Conservation (phyloP, 805 yeast genomes). For the Saturnispora besseyi region DNA sequence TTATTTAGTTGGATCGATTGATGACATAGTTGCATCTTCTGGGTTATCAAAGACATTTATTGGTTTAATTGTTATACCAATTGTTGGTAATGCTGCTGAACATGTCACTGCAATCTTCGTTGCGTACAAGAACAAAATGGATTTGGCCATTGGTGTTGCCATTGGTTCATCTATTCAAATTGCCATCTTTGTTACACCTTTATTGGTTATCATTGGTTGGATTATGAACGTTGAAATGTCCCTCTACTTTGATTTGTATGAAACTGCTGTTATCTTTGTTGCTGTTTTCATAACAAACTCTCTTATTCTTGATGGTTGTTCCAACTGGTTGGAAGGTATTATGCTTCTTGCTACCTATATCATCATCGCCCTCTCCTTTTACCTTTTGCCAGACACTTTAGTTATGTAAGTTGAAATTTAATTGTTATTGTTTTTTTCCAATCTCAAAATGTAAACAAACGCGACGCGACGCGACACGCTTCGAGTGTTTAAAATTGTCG, state of each 20-base stretch:
- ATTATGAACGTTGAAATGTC: constrained; percentile 83
- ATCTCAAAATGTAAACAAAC: neutral
- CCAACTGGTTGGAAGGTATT: constrained; percentile 95
- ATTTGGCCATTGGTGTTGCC: constrained; percentile 93
- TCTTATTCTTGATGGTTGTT: constrained; percentile 85
- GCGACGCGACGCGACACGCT: neutral
- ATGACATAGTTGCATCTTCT: constrained; percentile 71
- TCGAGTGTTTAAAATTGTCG: neutral
- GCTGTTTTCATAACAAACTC: constrained; percentile 84
- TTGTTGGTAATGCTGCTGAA: constrained; percentile 98
- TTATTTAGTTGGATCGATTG: constrained; percentile 87
- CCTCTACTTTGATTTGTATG: constrained; percentile 83
- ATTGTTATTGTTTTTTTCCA: neutral
- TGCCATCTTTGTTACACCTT: constrained; percentile 91
- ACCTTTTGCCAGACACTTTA: constrained; percentile 64
- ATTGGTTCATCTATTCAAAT: constrained; percentile 94
- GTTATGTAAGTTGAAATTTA: constrained; percentile 10
- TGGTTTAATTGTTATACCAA: constrained; percentile 88
- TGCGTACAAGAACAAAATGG: constrained; percentile 95
- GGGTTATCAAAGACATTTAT: constrained; percentile 92
- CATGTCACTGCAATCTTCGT: constrained; percentile 95
- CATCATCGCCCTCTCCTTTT: constrained; percentile 84
- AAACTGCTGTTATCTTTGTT: constrained; percentile 84
- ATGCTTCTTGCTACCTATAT: constrained; percentile 82
- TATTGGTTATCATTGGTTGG: constrained; percentile 95